A percentile compares a stretch with the other conserved stretches of the same genome.
phyloP scores from a whole-genome alignment of 2,329 filamentous ascomycete species.

The Xylaria digitata region DNA sequence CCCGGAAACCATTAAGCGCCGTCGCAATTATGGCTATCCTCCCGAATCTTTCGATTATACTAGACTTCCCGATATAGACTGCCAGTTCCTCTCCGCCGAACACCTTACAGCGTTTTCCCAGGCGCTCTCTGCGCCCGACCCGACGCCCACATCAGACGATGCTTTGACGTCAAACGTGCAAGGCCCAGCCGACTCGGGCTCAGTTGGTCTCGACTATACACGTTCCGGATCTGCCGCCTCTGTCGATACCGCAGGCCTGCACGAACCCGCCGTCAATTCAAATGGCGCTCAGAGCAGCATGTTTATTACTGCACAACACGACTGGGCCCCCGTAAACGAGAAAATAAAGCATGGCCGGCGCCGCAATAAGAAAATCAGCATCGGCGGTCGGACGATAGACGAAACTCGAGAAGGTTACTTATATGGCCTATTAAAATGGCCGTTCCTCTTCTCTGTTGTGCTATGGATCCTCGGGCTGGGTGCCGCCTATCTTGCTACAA shows the following conservation, averaged over 20 bases:
- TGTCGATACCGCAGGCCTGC: slow-evolving; percentile 49
- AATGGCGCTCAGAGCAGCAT: slow-evolving; percentile 53
- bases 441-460: slow-evolving; percentile 81
- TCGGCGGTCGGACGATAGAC: slow-evolving; percentile 76
- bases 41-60: slow-evolving; percentile 74
- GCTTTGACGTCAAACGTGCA: slow-evolving; percentile 52
- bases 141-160: slow-evolving; percentile 64
- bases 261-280: slow-evolving; percentile 49
- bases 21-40: slow-evolving; percentile 67
- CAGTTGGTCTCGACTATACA: slow-evolving; percentile 56
- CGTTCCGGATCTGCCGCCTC: slow-evolving; percentile 55
- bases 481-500: slow-evolving; percentile 79
- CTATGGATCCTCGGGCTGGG: slow-evolving; percentile 83
- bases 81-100: slow-evolving; percentile 78
- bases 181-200: slow-evolving; percentile 56
- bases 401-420: slow-evolving; percentile 95
- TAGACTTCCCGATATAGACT: slow-evolving; percentile 80
- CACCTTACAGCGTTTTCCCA: slow-evolving; percentile 83
- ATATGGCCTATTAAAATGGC: slow-evolving; percentile 92
- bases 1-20: slow-evolving; percentile 42
- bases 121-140: slow-evolving; percentile 85
- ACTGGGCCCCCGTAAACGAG: slow-evolving; percentile 91
- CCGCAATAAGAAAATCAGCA: slow-evolving; percentile 54
- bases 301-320: slow-evolving; percentile 90
- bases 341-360: slow-evolving; percentile 64